Base-by-base conservation (phyloP, 164 flowering plant species). In the Vitis riparia region DNA sequence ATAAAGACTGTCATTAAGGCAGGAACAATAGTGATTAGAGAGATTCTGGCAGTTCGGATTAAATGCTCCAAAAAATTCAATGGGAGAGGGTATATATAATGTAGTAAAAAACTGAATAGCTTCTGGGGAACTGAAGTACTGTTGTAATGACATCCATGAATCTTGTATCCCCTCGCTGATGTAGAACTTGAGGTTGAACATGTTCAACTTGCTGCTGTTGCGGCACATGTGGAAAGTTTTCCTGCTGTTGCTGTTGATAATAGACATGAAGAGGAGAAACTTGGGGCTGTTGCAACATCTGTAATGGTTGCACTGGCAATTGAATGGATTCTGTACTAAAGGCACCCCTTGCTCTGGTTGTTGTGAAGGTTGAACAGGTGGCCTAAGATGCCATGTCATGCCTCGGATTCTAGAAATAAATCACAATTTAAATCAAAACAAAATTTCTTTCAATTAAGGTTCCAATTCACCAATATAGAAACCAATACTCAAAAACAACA, bases 101-200 rank as follows among this genome's bases (percentile, higher is more conserved):
- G 17, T 17, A 17, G 17, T 1, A 66, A 9, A 30, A 70, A 92
- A 98, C 98, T 91, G 97, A 81, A 96, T 91, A 64, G 95, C 97
- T 84, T 93, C 91, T 37, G 98, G 98, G 72, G 93, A 88, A 71
- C 85, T 81, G 72, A 96, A 92, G 68, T 71, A 86, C 23, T 92
- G 93, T 50, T 89, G 96, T 58, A 96, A 78, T 32, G 91, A 81
- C 80, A 87, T 79, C 67, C 83, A 86, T 8, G 85, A 48, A 78
- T 90, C 98, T 62, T 83, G 82, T 72, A 51, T 84, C 89, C 30
- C 79, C 88, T 62, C 76, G 87, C 71, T 76, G 87, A 66, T 65
- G 75, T 67, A 62, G 49, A 69, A 51, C 51, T 66, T 86, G 94
- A 19, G 65, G 70, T 51, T 79, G 90, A 65, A 72, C 48, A 51